A percentile compares a stretch with the other conserved stretches of the same genome.
phyloP scores from a whole-genome alignment of 192 early-diverging fungal species.

The Podila epigama region DNA sequence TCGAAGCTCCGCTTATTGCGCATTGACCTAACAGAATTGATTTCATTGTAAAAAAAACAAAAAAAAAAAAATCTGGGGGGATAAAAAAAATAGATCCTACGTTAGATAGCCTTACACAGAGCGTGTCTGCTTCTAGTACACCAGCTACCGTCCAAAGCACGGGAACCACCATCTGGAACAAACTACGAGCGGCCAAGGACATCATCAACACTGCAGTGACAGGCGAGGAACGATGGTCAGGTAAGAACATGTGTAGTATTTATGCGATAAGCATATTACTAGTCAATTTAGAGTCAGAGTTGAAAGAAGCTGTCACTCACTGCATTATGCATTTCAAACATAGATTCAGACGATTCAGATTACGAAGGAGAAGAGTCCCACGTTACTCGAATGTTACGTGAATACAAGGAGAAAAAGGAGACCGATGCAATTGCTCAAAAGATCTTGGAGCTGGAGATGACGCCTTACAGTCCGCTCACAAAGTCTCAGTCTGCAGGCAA shows the following conservation, averaged over 20 bases:
- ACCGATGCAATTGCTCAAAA: conserved; percentile 4
- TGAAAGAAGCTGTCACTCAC: background rate
- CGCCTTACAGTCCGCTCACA: background rate
- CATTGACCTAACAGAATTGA: background rate
- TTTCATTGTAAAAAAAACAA: no score
- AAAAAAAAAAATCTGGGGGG: no score
- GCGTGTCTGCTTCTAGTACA: background rate
- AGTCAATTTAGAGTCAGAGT: background rate
- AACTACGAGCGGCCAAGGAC: conserved; percentile 40
- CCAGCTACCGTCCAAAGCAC: conserved; percentile 9
- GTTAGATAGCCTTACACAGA: background rate
- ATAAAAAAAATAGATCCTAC: conserved; percentile 8
- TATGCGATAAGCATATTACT: background rate
- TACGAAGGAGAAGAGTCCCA: conserved; percentile 40
- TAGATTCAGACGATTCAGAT: conserved; percentile 43
- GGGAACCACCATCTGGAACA: conserved; percentile 26
- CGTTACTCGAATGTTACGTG: conserved; percentile 27
- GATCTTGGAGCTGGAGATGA: conserved; percentile 29
- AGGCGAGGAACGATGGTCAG: conserved; percentile 48
- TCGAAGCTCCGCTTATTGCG: background rate
- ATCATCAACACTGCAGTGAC: conserved; percentile 42
- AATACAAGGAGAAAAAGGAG: conserved; percentile 20
- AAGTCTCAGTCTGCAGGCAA: background rate
- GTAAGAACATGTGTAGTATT: conserved; percentile 13
- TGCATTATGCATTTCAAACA: background rate